Evolutionary conservation across 2,329 filamentous ascomycete genomes (phyloP), one percentile per base, ranked within the genome.

Genomic region (Rosellinia necatrix): DNA sequence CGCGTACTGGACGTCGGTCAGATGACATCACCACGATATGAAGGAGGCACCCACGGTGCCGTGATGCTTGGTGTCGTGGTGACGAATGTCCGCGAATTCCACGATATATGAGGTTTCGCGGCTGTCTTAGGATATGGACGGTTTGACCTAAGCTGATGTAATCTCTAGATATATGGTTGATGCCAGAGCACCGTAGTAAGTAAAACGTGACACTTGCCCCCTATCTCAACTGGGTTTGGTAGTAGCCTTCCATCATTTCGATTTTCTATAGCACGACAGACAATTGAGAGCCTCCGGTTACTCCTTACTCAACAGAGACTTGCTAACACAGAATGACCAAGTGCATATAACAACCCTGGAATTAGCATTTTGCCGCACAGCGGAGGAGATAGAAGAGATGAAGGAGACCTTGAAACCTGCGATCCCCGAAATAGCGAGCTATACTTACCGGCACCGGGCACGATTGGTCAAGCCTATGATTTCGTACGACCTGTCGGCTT

Each of bases 261-360:
- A n/a, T n/a, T n/a, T n/a, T n/a, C n/a, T n/a, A n/a, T n/a, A n/a
- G n/a, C n/a, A n/a, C n/a, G n/a, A n/a, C n/a, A n/a, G n/a, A n/a
- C n/a, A n/a, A n/a, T n/a, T 15, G 9, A 2, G n/a, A 24, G 38
- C 9, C 21, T 15, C 21, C n/a, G n/a, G 38, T 21, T 13, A 24
- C 17, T 40, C 3, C 12, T 22, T n/a, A 6, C 34, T n/a, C n/a
- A n/a, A 21, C 6, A 34, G 19, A 13, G 10, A 24, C 4, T 49
- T n/a, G 30, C 49, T 53, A 48, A 58, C 35, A 24, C 8, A 10
- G 3, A 19, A 21, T 29, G 30, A 40, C 12, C 13, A 56, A 61
- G 58, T 96, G 68, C 93, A 97, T 73, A 84, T 96, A 75, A 97
- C 93, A 0, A 83, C 86, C 0, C 79, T 97, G 2, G 93, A 97